Percentiles rank a stretch among this genome's conserved stretches.
These are phyloP conservation scores for Powellomyces hirtus DNA, from an alignment of 192 early-diverging fungal species.

Conservation along the genomic window DNA sequence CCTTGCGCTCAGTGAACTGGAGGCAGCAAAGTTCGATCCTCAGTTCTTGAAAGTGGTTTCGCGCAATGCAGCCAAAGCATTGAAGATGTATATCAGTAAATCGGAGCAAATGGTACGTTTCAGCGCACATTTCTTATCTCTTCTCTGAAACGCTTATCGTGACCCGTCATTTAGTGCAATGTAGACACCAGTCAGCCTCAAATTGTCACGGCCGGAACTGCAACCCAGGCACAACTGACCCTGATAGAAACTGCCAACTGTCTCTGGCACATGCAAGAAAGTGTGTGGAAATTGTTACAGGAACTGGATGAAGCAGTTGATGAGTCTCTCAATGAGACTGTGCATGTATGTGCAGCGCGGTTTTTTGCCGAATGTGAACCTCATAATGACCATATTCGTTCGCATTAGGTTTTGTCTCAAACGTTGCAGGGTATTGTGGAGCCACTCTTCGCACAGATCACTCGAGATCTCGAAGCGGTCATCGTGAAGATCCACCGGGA, in stretches of 20 bases:
- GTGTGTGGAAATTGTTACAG: constrained; percentile 56
- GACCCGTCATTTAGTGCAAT: neutral
- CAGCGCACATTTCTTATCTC: constrained; percentile 1
- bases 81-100: constrained; percentile 60
- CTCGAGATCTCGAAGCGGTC: constrained; percentile 50
- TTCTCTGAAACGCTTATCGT: neutral
- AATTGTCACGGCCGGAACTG: constrained; percentile 33
- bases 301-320: constrained; percentile 54
- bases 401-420: constrained; percentile 50
- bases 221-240: constrained; percentile 43
- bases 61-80: constrained; percentile 55
- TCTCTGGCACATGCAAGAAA: constrained; percentile 59
- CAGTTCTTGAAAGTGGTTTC: constrained; percentile 47
- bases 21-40: constrained; percentile 63
- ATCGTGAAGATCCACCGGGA: constrained; percentile 66
- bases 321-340: constrained; percentile 50
- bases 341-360: constrained; percentile 38
- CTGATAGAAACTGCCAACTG: constrained; percentile 64
- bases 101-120: constrained; percentile 53
- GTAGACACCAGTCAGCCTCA: constrained; percentile 27
- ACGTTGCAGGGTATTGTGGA: constrained; percentile 56
- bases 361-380: neutral
- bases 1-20: constrained; percentile 66
- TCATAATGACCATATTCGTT: no score
- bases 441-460: constrained; percentile 49